These are phyloP conservation scores for Periconia digitata DNA, from an alignment of 2,329 filamentous ascomycete genomes.

Conservation along the genomic window DNA sequence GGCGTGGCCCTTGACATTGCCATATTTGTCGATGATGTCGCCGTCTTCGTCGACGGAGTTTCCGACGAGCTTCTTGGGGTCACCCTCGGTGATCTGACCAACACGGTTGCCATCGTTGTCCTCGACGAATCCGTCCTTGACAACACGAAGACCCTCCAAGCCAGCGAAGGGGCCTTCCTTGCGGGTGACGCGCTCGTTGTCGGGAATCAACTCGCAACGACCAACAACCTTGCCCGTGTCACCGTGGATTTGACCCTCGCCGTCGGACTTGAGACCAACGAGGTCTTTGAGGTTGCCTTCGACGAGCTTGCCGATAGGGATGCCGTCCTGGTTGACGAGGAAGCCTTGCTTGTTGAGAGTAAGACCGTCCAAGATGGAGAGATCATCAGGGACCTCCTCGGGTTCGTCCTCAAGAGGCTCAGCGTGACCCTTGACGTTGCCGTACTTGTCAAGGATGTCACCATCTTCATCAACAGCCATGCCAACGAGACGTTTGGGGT, in stretches of 20 bases:
- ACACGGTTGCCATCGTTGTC: slow-evolving; percentile 78
- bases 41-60: slow-evolving; percentile 79
- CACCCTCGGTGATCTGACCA: slow-evolving; percentile 70
- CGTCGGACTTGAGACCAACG: slow-evolving; percentile 58
- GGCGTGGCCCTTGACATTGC: slow-evolving; percentile 61
- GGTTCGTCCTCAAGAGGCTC: slow-evolving; percentile 54
- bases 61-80: slow-evolving; percentile 71
- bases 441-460: slow-evolving; percentile 63
- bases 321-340: slow-evolving; percentile 55
- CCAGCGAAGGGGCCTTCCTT: slow-evolving; percentile 70
- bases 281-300: slow-evolving; percentile 60
- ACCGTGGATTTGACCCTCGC: slow-evolving; percentile 58
- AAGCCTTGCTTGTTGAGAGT: slow-evolving; percentile 61
- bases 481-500: slow-evolving; percentile 61
- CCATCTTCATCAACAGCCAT: slow-evolving; percentile 64
- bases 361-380: slow-evolving; percentile 57
- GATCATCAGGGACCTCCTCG: slow-evolving; percentile 49
- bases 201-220: slow-evolving; percentile 59
- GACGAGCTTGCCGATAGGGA: slow-evolving; percentile 58
- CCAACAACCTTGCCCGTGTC: slow-evolving; percentile 59
- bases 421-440: slow-evolving; percentile 63
- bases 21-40: slow-evolving; percentile 77
- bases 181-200: slow-evolving; percentile 57
- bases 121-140: slow-evolving; percentile 71
- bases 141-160: slow-evolving; percentile 64